Base-by-base conservation (phyloP, 2,329 filamentous ascomycete genomes). In the Magnaporthiopsis rhizophila region DNA sequence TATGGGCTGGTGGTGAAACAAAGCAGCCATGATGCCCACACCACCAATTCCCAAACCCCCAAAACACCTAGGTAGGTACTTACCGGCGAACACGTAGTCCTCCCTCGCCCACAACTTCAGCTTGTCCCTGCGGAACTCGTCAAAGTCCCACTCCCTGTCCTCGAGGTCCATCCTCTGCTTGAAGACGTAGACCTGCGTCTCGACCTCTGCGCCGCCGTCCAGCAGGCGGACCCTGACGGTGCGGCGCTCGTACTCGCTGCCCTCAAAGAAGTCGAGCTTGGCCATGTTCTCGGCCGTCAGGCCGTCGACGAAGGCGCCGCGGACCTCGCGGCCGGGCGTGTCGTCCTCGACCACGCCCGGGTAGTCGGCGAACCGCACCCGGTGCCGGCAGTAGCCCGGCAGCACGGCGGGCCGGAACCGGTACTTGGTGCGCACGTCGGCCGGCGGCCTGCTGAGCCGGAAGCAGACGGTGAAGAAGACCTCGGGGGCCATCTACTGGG, bases 401-500 rank as follows among this genome's bases (percentile, higher is more conserved):
- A 98, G 83, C n/a, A 96, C 78, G 18, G 93, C 93, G 0, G 92
- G 90, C 0, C 81, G 81, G 73, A 92, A 86, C 0, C 75, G 84
- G 67, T 85, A 85, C 50, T 94, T 78, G 60, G 84, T 74, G 64
- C 77, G 71, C 53, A 83, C 74, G 74, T 80, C 71, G 74, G 83
- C 50, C 71, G 84, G 71, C 67, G 81, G 80, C 6, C 73, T 70
- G 21, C 78, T 74, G 11, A 77, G 76, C 68, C 87, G 85, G 76
- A 93, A 91, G 75, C 91, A 91, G 58, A 97, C 92, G 45, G 89
- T 89, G 77, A 90, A 89, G 69, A 98, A 91, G 71, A 98, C 88
- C 71, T 89, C 86, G 0, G 89, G 86, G n/a, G 89, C 90, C 92
- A 97, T 97, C 72, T 82, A 61, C 7, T 26, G 15, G 2, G 3